Base-by-base conservation (phyloP, 1,284 basidiomycete genomes). In the Cystobasidiaceae sp. region DNA sequence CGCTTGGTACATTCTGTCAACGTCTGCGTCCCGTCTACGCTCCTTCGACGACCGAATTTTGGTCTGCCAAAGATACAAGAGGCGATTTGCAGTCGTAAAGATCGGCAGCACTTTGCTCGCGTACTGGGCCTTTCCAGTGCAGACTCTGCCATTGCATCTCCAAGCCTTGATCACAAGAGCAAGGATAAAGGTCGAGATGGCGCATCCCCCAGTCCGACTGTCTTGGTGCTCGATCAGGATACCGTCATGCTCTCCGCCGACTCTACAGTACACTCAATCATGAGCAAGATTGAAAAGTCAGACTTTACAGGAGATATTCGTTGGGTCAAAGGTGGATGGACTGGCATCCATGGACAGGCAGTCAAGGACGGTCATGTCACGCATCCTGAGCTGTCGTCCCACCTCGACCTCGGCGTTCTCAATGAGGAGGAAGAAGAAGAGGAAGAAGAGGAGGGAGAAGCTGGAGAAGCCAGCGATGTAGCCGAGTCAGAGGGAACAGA, bases 11-110 rank as follows among this genome's bases (percentile, higher is more conserved):
- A 79, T 44, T 87, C 93, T n/a, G 81, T 96, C 68, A 91, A 90
- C 44, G 83, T 97, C 64, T 90, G 90, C 49, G 89, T 96, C 4
- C 93, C 93, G 0, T 93, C 92, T 3, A 97, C 93, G 0, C 84
- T 97, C 27, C 86, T 98, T 74, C 91, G 91, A 68, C 85, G 92
- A 0, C 90, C 90, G 0, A 81, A 85, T 5, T 93, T 90, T 78
- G 86, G 86, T 27, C 81, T 93, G 8, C 80, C 84, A 33, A 86
- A 85, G 46, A 81, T 94, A 11, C 78, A 82, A 1, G 83, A 84
- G 27, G 91, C 92, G 86, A 82, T 94, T 17, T 82, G 85, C 3
- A 83, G 84, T 0, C 66, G 78, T 4, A 73, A 80, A 0, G 82
- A 86, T n/a, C 30, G 49, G 32, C 37, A 30, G 5, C 48, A 37